phyloP scores from a whole-genome alignment of 768 basidiomycete species.

The Mycena chlorophos region DNA sequence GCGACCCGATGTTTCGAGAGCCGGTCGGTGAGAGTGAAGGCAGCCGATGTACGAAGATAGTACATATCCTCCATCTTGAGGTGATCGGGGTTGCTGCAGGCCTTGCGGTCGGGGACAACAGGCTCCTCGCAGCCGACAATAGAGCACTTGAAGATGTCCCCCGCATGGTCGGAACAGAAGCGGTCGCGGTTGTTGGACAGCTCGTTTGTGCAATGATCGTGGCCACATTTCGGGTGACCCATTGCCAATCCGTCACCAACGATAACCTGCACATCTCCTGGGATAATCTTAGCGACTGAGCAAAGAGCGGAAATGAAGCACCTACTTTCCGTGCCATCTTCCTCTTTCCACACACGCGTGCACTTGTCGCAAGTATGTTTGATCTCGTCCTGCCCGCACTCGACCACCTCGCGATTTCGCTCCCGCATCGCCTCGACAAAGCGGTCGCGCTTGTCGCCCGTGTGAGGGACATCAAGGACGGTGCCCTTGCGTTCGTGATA shows the following conservation, averaged over 20 bases:
- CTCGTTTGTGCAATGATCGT: slow-evolving; percentile 9
- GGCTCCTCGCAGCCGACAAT: slow-evolving; percentile 20
- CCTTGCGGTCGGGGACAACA: no score
- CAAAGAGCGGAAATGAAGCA: not conserved
- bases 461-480: slow-evolving; percentile 26
- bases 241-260: slow-evolving; percentile 21
- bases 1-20: not conserved
- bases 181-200: slow-evolving; percentile 19
- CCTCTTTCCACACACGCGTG: slow-evolving; percentile 14
- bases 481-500: slow-evolving; percentile 12
- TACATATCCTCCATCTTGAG: slow-evolving; percentile 8
- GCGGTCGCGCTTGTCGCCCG: slow-evolving; percentile 26
- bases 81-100: slow-evolving; percentile 12
- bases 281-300: not conserved
- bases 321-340: slow-evolving; percentile 5
- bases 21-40: not conserved
- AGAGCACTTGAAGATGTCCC: slow-evolving; percentile 12
- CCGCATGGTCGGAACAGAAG: slow-evolving; percentile 19
- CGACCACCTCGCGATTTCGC: slow-evolving; percentile 25
- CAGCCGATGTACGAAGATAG: not conserved
- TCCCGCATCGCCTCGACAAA: slow-evolving; percentile 29
- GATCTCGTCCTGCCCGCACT: slow-evolving; percentile 28
- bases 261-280: slow-evolving; percentile 9
- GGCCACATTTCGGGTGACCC: slow-evolving; percentile 20
- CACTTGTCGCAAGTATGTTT: slow-evolving; percentile 30